Percentiles rank a stretch among this genome's conserved stretches.
Conservation (phyloP, 2,329 filamentous ascomycete species). For the Fusarium sp. region DNA sequence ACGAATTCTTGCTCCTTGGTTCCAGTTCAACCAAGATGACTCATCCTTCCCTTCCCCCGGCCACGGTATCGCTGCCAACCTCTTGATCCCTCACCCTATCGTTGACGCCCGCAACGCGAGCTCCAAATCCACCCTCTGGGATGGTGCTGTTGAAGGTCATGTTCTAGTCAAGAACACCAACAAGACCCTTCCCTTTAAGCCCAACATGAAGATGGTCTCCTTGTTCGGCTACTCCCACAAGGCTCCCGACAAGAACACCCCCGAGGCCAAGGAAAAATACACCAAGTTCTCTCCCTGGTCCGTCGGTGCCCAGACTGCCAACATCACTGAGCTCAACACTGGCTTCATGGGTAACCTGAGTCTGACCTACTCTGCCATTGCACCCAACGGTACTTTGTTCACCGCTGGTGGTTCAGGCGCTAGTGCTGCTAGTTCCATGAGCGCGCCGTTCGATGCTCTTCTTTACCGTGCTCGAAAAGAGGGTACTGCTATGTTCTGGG, state of each 20-base stretch:
- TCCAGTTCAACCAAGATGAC: slow-evolving; percentile 14
- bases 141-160: slow-evolving; percentile 8
- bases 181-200: background rate
- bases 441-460: slow-evolving; percentile 8
- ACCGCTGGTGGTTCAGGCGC: slow-evolving; percentile 19
- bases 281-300: background rate
- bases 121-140: slow-evolving; percentile 3
- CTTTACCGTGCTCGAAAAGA: background rate
- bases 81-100: background rate
- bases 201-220: slow-evolving; percentile 10
- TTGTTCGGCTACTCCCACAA: slow-evolving; percentile 19
- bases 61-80: background rate
- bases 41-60: background rate
- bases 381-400: slow-evolving; percentile 4
- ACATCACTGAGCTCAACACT: slow-evolving; percentile 5
- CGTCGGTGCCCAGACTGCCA: slow-evolving; percentile 2
- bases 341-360: slow-evolving; percentile 10
- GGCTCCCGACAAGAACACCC: slow-evolving; percentile 8
- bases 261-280: background rate
- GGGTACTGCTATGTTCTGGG: slow-evolving; percentile 1
- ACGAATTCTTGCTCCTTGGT: slow-evolving; percentile 16
- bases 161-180: slow-evolving; percentile 21
- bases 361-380: slow-evolving; percentile 2
- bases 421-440: background rate
- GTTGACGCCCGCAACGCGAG: slow-evolving; percentile 15